Evolutionary conservation across 1,139 yeast species (phyloP).

Genomic region (Nadsonia starkeyi-henricii): DNA sequence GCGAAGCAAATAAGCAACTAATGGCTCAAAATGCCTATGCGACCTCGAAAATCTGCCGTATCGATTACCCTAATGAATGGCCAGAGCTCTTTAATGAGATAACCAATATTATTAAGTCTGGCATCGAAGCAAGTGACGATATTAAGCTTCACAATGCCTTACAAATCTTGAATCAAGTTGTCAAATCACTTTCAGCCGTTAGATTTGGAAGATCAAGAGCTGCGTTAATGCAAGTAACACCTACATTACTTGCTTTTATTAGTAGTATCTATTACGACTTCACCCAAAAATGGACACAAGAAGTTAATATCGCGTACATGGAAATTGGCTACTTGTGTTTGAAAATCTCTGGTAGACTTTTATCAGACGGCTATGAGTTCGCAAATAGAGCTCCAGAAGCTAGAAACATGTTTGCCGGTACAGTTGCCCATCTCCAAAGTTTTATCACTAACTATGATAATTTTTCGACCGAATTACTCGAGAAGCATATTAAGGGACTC

Average conservation of each 20-base stretch:
- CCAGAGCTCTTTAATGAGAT: slow-evolving; percentile 59
- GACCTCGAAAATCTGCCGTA: slow-evolving; percentile 58
- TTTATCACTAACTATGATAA: slow-evolving; percentile 43
- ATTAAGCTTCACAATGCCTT: slow-evolving; percentile 48
- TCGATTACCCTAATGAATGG: slow-evolving; percentile 86
- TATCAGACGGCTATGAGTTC: slow-evolving; percentile 64
- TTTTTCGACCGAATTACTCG: slow-evolving; percentile 41
- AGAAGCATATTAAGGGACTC: slow-evolving; percentile 59
- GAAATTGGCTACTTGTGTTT: slow-evolving; percentile 66
- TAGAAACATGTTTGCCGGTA: slow-evolving; percentile 41
- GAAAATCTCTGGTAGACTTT: slow-evolving; percentile 57
- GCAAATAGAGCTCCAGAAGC: slow-evolving; percentile 49
- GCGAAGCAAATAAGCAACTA: slow-evolving; percentile 61
- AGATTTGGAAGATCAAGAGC: slow-evolving; percentile 73
- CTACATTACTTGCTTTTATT: slow-evolving; percentile 44
- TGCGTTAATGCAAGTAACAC: slow-evolving; percentile 62
- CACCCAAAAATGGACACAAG: slow-evolving; percentile 47
- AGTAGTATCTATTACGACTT: slow-evolving; percentile 44
- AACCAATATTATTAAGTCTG: slow-evolving; percentile 33
- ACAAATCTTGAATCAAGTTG: slow-evolving; percentile 56
- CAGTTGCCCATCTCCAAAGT: slow-evolving; percentile 47
- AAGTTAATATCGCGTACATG: slow-evolving; percentile 28
- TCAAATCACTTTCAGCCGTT: slow-evolving; percentile 60
- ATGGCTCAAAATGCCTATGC: slow-evolving; percentile 77
- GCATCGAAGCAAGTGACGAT: slow-evolving; percentile 29